These are phyloP conservation scores for Fusarium sp. DNA, from an alignment of 2,329 filamentous ascomycete genomes.

Conservation along the genomic window DNA sequence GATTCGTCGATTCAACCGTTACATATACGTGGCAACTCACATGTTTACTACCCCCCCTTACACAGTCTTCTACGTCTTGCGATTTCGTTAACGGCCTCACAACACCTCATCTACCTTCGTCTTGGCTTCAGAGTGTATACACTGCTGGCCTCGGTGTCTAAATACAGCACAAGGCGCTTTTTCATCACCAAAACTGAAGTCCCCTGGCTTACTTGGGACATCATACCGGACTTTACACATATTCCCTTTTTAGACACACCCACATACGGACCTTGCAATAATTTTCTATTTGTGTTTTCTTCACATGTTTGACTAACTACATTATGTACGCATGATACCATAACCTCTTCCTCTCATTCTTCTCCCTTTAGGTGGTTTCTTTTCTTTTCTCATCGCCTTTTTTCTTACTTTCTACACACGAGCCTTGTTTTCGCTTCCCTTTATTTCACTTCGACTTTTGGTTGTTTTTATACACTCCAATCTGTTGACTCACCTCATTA, in stretches of 20 bases:
- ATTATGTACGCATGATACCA: conserved; percentile 43
- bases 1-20: conserved; percentile 19
- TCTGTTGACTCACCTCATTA: conserved; percentile 11
- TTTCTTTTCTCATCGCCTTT: conserved; percentile 22
- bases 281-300: conserved; percentile 38
- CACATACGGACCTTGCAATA: conserved; percentile 8
- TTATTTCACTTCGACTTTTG: conserved; percentile 6
- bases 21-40: conserved; percentile 25
- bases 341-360: conserved; percentile 22
- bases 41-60: conserved; percentile 5
- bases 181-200: background rate
- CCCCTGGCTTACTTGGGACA: background rate
- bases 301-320: conserved; percentile 37
- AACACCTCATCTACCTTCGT: conserved; percentile 20
- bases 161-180: conserved; percentile 12
- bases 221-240: conserved; percentile 10
- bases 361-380: conserved; percentile 28
- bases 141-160: conserved; percentile 20
- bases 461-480: conserved; percentile 13
- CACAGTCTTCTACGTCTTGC: conserved; percentile 24
- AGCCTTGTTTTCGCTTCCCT: conserved; percentile 14
- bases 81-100: conserved; percentile 35
- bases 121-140: conserved; percentile 29
- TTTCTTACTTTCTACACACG: conserved; percentile 19
- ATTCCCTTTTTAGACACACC: conserved; percentile 14